A percentile compares a stretch with the other conserved stretches of the same genome.
Conservation (phyloP, 2,329 filamentous ascomycete genomes). For the Colletotrichum scovillei region DNA sequence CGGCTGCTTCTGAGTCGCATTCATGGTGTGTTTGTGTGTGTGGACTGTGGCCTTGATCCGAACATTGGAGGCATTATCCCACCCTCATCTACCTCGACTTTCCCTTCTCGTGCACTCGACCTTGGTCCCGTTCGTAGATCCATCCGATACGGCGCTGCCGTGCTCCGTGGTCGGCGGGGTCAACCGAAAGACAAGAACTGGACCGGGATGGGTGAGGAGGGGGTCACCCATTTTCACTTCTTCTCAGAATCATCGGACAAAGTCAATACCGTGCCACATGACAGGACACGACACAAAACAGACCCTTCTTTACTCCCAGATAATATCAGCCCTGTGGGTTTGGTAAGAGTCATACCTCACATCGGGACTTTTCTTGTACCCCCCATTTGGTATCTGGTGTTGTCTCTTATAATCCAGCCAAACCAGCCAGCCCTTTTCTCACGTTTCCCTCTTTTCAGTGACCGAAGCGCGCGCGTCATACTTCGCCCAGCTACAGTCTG, state of each 20-base stretch:
- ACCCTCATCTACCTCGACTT: not conserved
- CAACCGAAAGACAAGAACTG: not conserved
- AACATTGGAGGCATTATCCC: conserved; percentile 23
- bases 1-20: not conserved
- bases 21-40: too few relatives aligned
- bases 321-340: not conserved
- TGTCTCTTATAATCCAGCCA: not conserved
- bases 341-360: not conserved
- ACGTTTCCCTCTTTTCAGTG: not conserved
- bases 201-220: not conserved
- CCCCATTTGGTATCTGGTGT: not conserved
- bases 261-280: conserved; percentile 16
- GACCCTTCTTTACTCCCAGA: not conserved
- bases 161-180: conserved; percentile 19
- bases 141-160: conserved; percentile 16
- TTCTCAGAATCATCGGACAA: conserved; percentile 22
- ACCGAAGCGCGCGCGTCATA: conserved; percentile 8
- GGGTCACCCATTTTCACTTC: not conserved
- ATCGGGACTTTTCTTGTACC: not conserved
- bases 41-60: not conserved
- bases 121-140: conserved; percentile 4
- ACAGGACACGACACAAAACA: not conserved
- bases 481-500: conserved; percentile 17
- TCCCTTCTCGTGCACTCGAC: not conserved
- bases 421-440: not conserved